Conservation (phyloP, 306 rosid species). For the Gastrolobium bilobum region DNA sequence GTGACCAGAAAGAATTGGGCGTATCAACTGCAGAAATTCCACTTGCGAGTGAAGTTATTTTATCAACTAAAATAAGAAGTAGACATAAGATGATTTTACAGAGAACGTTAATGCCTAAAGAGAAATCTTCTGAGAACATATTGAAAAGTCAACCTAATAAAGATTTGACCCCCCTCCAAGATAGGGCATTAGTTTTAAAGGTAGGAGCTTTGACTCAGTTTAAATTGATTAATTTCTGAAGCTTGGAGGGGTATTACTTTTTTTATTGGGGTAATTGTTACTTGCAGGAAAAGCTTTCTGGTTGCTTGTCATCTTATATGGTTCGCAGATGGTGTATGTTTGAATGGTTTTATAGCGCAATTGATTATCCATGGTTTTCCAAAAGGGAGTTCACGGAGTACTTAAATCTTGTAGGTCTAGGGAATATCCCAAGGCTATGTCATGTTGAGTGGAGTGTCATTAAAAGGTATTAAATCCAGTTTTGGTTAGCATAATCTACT, state of each 20-base stretch:
- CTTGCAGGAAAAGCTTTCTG: slow-evolving; percentile 79
- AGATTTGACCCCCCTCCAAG: slow-evolving; percentile 38
- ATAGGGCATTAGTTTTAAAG: slow-evolving; percentile 43
- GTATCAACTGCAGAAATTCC: slow-evolving; percentile 55
- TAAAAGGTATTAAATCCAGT: slow-evolving; percentile 62
- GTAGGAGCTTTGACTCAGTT: slow-evolving; percentile 48
- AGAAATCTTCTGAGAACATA: slow-evolving; percentile 55
- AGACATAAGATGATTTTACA: slow-evolving; percentile 61
- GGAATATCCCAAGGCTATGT: slow-evolving; percentile 84
- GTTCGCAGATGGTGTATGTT: slow-evolving; percentile 85
- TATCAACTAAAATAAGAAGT: slow-evolving; percentile 60
- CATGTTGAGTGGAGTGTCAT: slow-evolving; percentile 86
- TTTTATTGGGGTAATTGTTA: slow-evolving; percentile 61
- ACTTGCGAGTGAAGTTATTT: slow-evolving; percentile 51
- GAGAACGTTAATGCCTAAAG: slow-evolving; percentile 50
- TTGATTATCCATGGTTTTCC: slow-evolving; percentile 97
- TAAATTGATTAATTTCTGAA: neutral
- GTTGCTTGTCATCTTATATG: slow-evolving; percentile 74
- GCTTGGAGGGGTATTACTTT: slow-evolving; percentile 40
- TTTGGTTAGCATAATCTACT: slow-evolving; percentile 9
- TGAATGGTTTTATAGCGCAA: slow-evolving; percentile 97
- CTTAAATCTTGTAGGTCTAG: slow-evolving; percentile 94
- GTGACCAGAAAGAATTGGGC: slow-evolving; percentile 52
- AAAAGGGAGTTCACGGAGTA: slow-evolving; percentile 94
- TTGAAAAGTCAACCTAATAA: slow-evolving; percentile 52